These are phyloP conservation scores for Aspergillus fijiensis DNA, from an alignment of 2,329 filamentous ascomycete species.

Conservation along the genomic window DNA sequence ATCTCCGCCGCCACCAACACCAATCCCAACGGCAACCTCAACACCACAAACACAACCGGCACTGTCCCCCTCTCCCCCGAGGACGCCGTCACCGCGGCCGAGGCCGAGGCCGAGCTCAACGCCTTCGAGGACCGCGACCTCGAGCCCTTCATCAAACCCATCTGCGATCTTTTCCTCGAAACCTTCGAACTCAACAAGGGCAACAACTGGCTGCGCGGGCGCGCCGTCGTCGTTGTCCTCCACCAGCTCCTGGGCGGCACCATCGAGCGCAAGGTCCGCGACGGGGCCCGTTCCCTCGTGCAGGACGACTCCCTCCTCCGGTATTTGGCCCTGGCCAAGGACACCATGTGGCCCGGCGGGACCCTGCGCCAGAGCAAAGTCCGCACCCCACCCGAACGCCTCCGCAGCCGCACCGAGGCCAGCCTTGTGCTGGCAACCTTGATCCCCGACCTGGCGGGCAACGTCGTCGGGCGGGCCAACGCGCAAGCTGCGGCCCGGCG, in stretches of 20 bases:
- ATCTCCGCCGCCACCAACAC: slow-evolving; percentile 53
- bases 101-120: slow-evolving; percentile 90
- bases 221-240: slow-evolving; percentile 91
- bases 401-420: slow-evolving; percentile 79
- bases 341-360: slow-evolving; percentile 72
- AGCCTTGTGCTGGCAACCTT: slow-evolving; percentile 85
- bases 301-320: slow-evolving; percentile 76
- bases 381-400: slow-evolving; percentile 70
- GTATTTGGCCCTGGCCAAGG: slow-evolving; percentile 72
- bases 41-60: slow-evolving; percentile 24
- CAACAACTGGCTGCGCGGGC: slow-evolving; percentile 94
- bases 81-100: slow-evolving; percentile 57
- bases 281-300: slow-evolving; percentile 70
- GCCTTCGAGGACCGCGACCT: slow-evolving; percentile 88
- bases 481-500: slow-evolving; percentile 86
- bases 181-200: slow-evolving; percentile 91
- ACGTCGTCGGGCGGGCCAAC: slow-evolving; percentile 89
- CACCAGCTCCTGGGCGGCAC: slow-evolving; percentile 95
- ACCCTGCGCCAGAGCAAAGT: slow-evolving; percentile 51
- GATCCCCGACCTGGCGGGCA: slow-evolving; percentile 85
- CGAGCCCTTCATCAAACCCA: slow-evolving; percentile 96
- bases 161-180: slow-evolving; percentile 96
- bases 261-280: slow-evolving; percentile 91
- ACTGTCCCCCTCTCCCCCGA: slow-evolving; percentile 51
- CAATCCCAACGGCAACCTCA: slow-evolving; percentile 48